Conservation (phyloP, 1,284 basidiomycete species). For the Schizophyllum amplum region DNA sequence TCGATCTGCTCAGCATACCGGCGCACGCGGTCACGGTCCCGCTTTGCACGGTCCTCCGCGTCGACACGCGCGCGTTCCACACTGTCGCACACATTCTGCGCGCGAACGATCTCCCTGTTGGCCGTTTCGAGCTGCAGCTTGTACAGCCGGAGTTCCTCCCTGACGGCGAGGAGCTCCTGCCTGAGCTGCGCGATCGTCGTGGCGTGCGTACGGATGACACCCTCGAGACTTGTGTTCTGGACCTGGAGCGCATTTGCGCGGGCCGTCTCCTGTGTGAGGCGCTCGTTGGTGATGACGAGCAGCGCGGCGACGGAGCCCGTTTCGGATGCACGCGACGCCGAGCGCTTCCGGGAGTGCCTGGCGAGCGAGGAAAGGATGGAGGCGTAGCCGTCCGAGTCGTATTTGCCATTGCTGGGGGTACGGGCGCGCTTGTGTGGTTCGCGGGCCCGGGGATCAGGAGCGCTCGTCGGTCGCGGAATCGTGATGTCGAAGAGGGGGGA, state of each 20-base stretch:
- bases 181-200: conserved; percentile 20
- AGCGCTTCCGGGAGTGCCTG: conserved; percentile 9
- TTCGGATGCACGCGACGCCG: neutral
- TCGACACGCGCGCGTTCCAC: conserved; percentile 27
- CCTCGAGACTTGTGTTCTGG: conserved; percentile 20
- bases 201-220: conserved; percentile 19
- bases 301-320: conserved; percentile 19
- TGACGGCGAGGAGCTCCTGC: conserved; percentile 21
- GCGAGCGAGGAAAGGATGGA: conserved; percentile 4
- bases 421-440: neutral
- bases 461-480: conserved; percentile 1
- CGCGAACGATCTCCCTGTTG: conserved; percentile 33
- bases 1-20: conserved; percentile 23
- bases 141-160: conserved; percentile 28
- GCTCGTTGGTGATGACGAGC: conserved; percentile 22
- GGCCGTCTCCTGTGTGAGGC: conserved; percentile 22
- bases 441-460: conserved; percentile 8
- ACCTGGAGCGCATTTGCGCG: conserved; percentile 26
- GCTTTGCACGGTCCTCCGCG: conserved; percentile 27
- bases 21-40: conserved; percentile 16
- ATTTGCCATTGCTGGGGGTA: neutral
- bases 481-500: neutral
- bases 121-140: conserved; percentile 32
- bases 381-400: neutral
- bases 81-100: conserved; percentile 30